Conservation (phyloP, 1,139 yeast species). For the Kluyveromyces sp. region DNA sequence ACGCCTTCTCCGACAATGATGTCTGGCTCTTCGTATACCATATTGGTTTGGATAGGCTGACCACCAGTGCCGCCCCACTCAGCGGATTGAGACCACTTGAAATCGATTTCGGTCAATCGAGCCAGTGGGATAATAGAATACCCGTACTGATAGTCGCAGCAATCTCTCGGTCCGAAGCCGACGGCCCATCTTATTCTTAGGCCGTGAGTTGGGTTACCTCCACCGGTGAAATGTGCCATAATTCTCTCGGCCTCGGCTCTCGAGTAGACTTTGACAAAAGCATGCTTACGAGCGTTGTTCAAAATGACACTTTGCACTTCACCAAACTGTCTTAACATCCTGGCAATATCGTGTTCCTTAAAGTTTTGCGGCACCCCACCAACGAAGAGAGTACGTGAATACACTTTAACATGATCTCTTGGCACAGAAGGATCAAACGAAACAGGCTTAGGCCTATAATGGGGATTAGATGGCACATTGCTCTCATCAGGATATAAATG, state of each 20-base stretch:
- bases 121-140: conserved; percentile 77
- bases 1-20: conserved; percentile 94
- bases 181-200: conserved; percentile 97
- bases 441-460: conserved; percentile 65
- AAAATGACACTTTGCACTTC: conserved; percentile 87
- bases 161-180: conserved; percentile 97
- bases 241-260: conserved; percentile 87
- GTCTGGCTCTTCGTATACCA: conserved; percentile 94
- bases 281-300: conserved; percentile 86
- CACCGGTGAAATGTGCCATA: conserved; percentile 45
- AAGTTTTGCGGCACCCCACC: conserved; percentile 88
- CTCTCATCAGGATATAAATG: conserved; percentile 44
- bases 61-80: conserved; percentile 99
- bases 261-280: conserved; percentile 94
- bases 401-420: conserved; percentile 72
- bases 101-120: conserved; percentile 90
- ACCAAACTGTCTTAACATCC: conserved; percentile 77
- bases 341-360: conserved; percentile 65
- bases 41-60: conserved; percentile 68
- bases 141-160: conserved; percentile 92
- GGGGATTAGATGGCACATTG: conserved; percentile 63
- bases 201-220: conserved; percentile 34
- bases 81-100: conserved; percentile 79
- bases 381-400: conserved; percentile 82
- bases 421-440: conserved; percentile 68